phyloP scores from a whole-genome alignment of 2,329 filamentous ascomycete species.

The Aureobasidium sp. region DNA sequence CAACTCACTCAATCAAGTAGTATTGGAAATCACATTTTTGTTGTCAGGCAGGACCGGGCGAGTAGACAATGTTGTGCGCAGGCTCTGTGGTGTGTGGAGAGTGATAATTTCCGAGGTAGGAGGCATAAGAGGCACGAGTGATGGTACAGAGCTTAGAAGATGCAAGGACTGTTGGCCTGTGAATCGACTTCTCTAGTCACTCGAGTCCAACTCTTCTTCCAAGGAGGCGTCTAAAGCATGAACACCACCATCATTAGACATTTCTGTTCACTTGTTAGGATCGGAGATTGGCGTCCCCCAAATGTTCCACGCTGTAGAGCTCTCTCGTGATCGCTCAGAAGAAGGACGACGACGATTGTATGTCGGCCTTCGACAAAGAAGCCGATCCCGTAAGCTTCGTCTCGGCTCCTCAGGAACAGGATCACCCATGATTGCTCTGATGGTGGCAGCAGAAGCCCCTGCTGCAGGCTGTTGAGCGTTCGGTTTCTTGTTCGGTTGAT shows the following conservation, averaged over 20 bases:
- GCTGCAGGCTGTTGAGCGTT: neutral
- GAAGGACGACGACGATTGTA: conserved; percentile 3
- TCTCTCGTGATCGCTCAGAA: neutral
- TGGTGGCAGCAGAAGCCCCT: neutral
- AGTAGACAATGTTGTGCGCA: too few relatives aligned
- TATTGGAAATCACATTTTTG: too few relatives aligned
- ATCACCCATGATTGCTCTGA: neutral
- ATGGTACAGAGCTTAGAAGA: too few relatives aligned
- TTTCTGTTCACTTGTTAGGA: neutral
- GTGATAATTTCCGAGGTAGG: too few relatives aligned
- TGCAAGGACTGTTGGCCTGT: too few relatives aligned
- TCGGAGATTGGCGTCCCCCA: conserved; percentile 1
- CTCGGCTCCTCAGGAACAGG: neutral
- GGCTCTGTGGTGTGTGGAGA: too few relatives aligned
- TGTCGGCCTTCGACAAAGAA: neutral
- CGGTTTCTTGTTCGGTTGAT: neutral
- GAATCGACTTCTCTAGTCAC: too few relatives aligned
- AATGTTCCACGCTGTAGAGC: neutral
- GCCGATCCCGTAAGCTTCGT: neutral
- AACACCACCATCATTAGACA: neutral
- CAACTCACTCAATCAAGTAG: too few relatives aligned
- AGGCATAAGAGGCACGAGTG: too few relatives aligned
- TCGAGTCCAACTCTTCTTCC: too few relatives aligned
- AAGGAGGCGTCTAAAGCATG: too few relatives aligned
- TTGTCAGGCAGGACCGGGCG: too few relatives aligned